Conservation (phyloP, 345 rosid genomes). For the Populus alba region DNA sequence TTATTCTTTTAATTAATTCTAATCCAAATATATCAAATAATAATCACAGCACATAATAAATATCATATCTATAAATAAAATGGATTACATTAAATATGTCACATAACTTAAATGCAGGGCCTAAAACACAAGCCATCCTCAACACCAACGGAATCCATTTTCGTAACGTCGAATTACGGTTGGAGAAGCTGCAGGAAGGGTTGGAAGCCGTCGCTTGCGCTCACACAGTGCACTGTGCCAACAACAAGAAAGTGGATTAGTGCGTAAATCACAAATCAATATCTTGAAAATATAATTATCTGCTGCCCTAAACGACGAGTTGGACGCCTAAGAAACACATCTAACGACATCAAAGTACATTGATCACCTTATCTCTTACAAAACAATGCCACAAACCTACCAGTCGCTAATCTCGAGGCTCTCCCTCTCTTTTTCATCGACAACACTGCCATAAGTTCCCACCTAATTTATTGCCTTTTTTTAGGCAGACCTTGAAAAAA, state of each 20-base stretch:
- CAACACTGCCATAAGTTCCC: background rate
- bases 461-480: no score
- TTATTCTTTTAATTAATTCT: no score
- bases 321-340: background rate
- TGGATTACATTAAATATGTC: no score
- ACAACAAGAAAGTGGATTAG: background rate
- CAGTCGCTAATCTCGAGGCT: constrained; percentile 9
- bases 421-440: background rate
- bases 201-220: background rate
- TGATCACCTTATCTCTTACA: background rate
- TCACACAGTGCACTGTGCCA: background rate
- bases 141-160: no score
- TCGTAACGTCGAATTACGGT: no score
- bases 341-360: background rate
- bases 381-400: background rate
- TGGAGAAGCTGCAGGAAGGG: background rate
- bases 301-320: constrained; percentile 14
- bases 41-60: no score
- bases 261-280: background rate
- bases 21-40: no score
- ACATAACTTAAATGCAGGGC: background rate
- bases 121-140: background rate
- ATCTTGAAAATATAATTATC: background rate
- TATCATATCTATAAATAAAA: no score
- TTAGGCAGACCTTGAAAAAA: no score